These are phyloP conservation scores for Apophysomyces elegans DNA, from an alignment of 371 early-diverging fungal species.

Conservation along the genomic window DNA sequence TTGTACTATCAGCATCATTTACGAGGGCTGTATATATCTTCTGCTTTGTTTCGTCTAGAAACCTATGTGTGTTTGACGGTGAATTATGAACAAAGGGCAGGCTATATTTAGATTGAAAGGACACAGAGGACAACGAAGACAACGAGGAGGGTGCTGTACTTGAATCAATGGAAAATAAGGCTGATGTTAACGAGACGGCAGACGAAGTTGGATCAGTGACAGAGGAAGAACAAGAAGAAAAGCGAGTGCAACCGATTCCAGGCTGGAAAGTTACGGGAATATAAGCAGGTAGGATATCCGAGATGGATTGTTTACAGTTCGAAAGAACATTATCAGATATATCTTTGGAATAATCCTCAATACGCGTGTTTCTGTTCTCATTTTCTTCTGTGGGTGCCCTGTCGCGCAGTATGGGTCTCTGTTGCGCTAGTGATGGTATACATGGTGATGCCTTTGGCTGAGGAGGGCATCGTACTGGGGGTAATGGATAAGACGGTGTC, in stretches of 20 bases:
- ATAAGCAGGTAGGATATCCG: conserved; percentile 14
- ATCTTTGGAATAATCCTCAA: conserved; percentile 21
- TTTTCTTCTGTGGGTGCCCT: conserved; percentile 3
- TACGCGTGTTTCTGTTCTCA: not conserved
- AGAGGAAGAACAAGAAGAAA: not conserved
- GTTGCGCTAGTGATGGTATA: not conserved
- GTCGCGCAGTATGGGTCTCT: conserved; percentile 5
- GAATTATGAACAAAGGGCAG: not conserved
- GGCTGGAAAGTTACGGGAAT: conserved; percentile 11
- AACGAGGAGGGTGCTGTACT: conserved; percentile 19
- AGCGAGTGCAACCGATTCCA: not conserved
- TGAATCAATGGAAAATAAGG: conserved; percentile 19
- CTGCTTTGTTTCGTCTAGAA: conserved; percentile 10
- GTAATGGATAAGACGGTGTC: not conserved
- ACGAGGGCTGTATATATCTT: not conserved
- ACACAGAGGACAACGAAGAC: conserved; percentile 21
- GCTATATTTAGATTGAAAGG: conserved; percentile 17
- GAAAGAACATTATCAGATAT: not conserved
- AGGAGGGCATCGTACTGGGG: not conserved
- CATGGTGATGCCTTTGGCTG: not conserved
- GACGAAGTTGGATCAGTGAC: conserved; percentile 17
- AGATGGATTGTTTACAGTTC: conserved; percentile 1
- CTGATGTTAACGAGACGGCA: conserved; percentile 6
- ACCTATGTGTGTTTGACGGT: not conserved
- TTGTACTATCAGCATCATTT: not conserved